Base-by-base conservation (phyloP, 768 basidiomycete genomes). In the Mycena polygramma region DNA sequence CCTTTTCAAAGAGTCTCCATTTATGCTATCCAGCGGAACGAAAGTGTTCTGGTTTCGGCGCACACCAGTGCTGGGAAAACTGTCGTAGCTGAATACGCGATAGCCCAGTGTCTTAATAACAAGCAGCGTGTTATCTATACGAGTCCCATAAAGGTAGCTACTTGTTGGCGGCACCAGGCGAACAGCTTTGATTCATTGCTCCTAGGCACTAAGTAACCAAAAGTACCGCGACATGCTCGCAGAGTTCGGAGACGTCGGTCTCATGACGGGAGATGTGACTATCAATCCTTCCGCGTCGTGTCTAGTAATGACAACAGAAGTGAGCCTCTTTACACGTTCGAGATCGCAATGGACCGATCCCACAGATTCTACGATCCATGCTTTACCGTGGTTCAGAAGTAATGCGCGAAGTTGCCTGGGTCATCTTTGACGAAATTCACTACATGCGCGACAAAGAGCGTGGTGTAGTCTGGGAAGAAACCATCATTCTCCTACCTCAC, bases 341-440 rank as follows among this genome's bases (percentile, higher is more conserved):
- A 30, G 46, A 30, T 41, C 35, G 36, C 20, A 54, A 51, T 68
- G 26, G 46, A 66, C 63, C 10, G 17, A 55, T 58, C 36, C 15
- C 24, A 36, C 71, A 99, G 96, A 99, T 99, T 91, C 80, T 99
- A 60, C 91, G 98, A 22, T 98, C 97, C 7, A 99, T 99, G 97
- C 84, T 99, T 35, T 99, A 99, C 78, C 92, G 98, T 63, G 98
- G 98, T 46, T 98, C 96, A 5, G 98, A 99, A 83, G 93, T 99
- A 74, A 97, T 99, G 94, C 94, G 98, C 66, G 98, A 99, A 84
- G 97, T 99, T n/a, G 96, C 97, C 1, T 99, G 98, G 98, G 97
- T 99, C 66, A 90, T 99, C 73, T 99, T 99, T 80, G 98, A 99
- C 78, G 98, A 99, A 83, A 98, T 99, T 70, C 98, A 99, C 79